Evolutionary conservation across 148 eudicot species (phyloP), one percentile per base, ranked within the genome.

Genomic region (Cornus controversa): DNA sequence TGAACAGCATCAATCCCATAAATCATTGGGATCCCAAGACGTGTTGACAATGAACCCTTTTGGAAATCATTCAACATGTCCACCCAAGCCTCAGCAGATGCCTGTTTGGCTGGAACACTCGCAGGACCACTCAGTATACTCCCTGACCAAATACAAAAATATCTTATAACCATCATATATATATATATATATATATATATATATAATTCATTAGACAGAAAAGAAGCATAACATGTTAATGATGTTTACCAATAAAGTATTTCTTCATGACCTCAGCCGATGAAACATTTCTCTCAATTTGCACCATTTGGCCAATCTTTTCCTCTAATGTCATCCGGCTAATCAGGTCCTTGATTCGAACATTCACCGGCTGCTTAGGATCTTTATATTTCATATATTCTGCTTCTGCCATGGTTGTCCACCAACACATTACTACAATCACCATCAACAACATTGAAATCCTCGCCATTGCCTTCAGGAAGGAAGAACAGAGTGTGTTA

Each of bases 1-100:
- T 93, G 98, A 77, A 93, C 90, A 28, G 98, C 98, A 74, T 93
- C 98, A 79, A 93, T 93, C 63, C 98, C 98, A 79, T 93, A 93
- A 25, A 91, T 89, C 89, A 91, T 83, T 2, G 98, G 98, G 23
- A 93, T 93, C 45, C 90, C 96, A 36, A 93, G 90, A 40, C 89
- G 92, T 5, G 96, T 91, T 0, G 96, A 87, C 5, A 93, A 73
- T 0, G 96, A 70, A 18, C 92, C 98, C 69, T 83, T 89, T 76
- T 93, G 98, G 69, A 90, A 90, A 10, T 82, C 87, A 76, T 93
- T 90, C 60, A 93, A 92, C 98, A 93, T 93, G 42, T 91, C 77
- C 8, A 93, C 79, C 96, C 96, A 93, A 16, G 80, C 71, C 83
- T 91, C 85, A 20, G 98, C 78, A 6, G 96, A 85, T 1, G 96